These are phyloP conservation scores for Sporothrix variecibatus DNA, from an alignment of 2,329 filamentous ascomycete species.

Conservation along the genomic window DNA sequence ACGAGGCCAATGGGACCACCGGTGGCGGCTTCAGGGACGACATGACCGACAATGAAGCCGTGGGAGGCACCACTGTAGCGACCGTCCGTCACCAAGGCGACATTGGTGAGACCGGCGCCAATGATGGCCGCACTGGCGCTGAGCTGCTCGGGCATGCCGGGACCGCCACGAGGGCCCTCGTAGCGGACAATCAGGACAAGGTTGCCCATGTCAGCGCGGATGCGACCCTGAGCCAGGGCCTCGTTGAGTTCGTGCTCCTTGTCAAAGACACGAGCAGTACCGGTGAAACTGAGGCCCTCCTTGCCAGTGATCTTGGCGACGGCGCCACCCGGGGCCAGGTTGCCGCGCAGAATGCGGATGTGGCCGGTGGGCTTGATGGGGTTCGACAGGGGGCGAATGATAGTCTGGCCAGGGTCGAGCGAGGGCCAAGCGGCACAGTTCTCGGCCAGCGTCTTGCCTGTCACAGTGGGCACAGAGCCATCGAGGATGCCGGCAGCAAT, in stretches of 20 bases:
- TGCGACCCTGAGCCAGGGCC: conserved; percentile 66
- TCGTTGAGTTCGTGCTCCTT: conserved; percentile 78
- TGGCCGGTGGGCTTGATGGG: conserved; percentile 84
- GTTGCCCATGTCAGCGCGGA: conserved; percentile 62
- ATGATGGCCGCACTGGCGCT: conserved; percentile 87
- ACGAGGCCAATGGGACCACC: conserved; percentile 89
- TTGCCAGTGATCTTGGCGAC: conserved; percentile 98
- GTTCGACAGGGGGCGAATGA: conserved; percentile 73
- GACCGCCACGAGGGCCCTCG: conserved; percentile 89
- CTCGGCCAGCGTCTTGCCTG: conserved; percentile 78
- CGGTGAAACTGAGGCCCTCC: conserved; percentile 80
- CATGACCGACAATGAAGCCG: conserved; percentile 92
- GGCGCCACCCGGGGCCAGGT: conserved; percentile 83
- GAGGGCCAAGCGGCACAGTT: conserved; percentile 78
- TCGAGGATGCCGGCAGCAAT: conserved; percentile 75
- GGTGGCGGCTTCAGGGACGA: conserved; percentile 84
- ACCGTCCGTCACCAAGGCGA: conserved; percentile 90
- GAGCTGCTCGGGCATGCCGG: conserved; percentile 95
- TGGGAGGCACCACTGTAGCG: conserved; percentile 86
- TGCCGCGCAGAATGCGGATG: conserved; percentile 83
- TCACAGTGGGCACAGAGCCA: conserved; percentile 77
- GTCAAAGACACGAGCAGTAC: conserved; percentile 80
- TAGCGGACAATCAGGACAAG: conserved; percentile 89
- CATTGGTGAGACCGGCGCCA: conserved; percentile 83
- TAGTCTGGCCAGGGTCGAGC: conserved; percentile 74